These are phyloP conservation scores for Annulohypoxylon nitens DNA, from an alignment of 495 filamentous ascomycete species.

Conservation along the genomic window DNA sequence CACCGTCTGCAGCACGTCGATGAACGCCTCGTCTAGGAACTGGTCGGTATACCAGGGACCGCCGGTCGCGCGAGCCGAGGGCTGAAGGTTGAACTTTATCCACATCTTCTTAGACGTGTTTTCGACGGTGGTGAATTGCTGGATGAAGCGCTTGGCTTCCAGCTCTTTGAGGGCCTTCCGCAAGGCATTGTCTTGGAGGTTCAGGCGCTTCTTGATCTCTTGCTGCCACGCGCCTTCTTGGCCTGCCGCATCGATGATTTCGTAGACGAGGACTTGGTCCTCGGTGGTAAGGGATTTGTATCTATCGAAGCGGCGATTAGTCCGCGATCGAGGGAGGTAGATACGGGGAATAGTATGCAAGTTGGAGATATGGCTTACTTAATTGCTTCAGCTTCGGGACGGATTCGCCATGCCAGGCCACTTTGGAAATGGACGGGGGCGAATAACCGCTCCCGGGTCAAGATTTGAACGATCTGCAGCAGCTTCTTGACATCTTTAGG, in stretches of 20 bases:
- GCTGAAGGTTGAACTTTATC: conserved; percentile 82
- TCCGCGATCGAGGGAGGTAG: not conserved
- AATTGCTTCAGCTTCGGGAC: conserved; percentile 75
- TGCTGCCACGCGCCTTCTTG: conserved; percentile 90
- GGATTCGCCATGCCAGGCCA: conserved; percentile 73
- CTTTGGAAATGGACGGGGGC: conserved; percentile 68
- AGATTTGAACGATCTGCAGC: conserved; percentile 69
- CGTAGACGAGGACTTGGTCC: conserved; percentile 86
- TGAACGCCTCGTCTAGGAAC: conserved; percentile 87
- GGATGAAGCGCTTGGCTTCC: conserved; percentile 70
- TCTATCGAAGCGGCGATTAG: conserved; percentile 55
- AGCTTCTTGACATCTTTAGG: conserved; percentile 69
- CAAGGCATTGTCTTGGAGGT: conserved; percentile 82
- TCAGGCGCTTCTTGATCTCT: conserved; percentile 77
- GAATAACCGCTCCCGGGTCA: conserved; percentile 77
- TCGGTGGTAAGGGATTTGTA: conserved; percentile 71
- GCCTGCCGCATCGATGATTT: conserved; percentile 83
- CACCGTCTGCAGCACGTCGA: conserved; percentile 74
- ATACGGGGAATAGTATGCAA: not conserved
- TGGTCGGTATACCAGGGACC: conserved; percentile 94
- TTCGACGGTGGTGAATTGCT: conserved; percentile 72
- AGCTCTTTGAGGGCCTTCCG: conserved; percentile 82
- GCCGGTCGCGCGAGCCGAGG: conserved; percentile 89
- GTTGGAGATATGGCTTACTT: conserved; percentile 64
- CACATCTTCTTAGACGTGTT: conserved; percentile 80